phyloP scores from a whole-genome alignment of 768 basidiomycete species.

The Lentinula sp. region DNA sequence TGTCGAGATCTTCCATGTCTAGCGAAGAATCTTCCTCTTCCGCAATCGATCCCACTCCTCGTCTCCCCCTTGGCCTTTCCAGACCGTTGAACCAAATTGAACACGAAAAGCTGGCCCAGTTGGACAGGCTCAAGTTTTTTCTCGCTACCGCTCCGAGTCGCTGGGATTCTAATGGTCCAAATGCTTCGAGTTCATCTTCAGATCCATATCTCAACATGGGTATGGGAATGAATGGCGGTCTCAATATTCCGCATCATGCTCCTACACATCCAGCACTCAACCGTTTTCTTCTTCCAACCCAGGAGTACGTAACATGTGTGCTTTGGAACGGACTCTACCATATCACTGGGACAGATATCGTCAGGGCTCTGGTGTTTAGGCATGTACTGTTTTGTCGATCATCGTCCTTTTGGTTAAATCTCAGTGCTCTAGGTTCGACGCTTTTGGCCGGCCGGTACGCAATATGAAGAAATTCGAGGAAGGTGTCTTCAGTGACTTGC shows the following conservation, averaged over 20 bases:
- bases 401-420: not conserved
- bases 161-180: conserved; percentile 41
- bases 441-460: conserved; percentile 83
- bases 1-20: not conserved
- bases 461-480: conserved; percentile 98
- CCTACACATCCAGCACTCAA: conserved; percentile 76
- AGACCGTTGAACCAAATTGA: conserved; percentile 60
- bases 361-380: conserved; percentile 90
- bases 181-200: conserved; percentile 20
- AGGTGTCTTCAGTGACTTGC: conserved; percentile 88
- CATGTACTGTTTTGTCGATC: conserved; percentile 22
- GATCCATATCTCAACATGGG: conserved; percentile 8
- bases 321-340: conserved; percentile 90
- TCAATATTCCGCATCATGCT: conserved; percentile 24
- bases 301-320: conserved; percentile 87
- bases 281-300: conserved; percentile 81
- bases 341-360: conserved; percentile 96
- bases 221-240: conserved; percentile 2
- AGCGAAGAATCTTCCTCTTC: conserved; percentile 16
- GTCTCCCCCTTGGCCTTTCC: conserved; percentile 37
- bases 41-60: conserved; percentile 16
- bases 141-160: conserved; percentile 78
- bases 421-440: conserved; percentile 24
- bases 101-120: conserved; percentile 63
- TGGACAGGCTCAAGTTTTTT: conserved; percentile 85